Conservation (phyloP, 1,139 yeast genomes). For the Yamadazyma spencermartinsiae region DNA sequence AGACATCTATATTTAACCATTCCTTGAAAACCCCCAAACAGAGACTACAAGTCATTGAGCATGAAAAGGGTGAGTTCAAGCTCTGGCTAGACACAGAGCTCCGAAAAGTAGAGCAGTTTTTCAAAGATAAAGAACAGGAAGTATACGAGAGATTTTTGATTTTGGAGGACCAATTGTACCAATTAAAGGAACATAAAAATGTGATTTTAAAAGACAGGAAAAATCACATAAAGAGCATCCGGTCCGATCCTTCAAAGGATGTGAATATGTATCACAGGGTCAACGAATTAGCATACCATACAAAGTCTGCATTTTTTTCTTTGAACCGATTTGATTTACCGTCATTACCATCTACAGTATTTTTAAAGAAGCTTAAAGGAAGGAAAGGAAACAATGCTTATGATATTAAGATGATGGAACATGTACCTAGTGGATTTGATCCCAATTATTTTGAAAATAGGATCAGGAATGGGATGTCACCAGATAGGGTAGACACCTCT, state of each 20-base stretch:
- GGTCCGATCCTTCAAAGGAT: conserved; percentile 13
- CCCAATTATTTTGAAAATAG: conserved; percentile 41
- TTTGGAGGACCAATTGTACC: conserved; percentile 68
- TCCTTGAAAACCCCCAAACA: conserved; percentile 20
- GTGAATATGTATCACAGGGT: conserved; percentile 19
- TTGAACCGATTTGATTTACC: conserved; percentile 55
- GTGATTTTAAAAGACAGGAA: conserved; percentile 17
- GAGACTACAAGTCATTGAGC: conserved; percentile 20
- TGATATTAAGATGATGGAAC: conserved; percentile 19
- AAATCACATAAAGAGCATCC: conserved; percentile 11
- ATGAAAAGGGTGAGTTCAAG: conserved; percentile 47
- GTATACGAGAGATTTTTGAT: conserved; percentile 59
- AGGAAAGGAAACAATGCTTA: conserved; percentile 9
- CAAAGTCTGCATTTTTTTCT: conserved; percentile 31
- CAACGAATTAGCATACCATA: conserved; percentile 33
- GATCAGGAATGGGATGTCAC: conserved; percentile 36
- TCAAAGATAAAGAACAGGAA: conserved; percentile 58
- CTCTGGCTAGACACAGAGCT: conserved; percentile 65
- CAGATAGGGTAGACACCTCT: conserved; percentile 11
- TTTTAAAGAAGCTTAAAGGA: conserved; percentile 29
- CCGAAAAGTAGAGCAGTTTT: conserved; percentile 60
- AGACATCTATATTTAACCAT: conserved; percentile 21
- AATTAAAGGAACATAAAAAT: conserved; percentile 55
- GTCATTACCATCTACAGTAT: conserved; percentile 52
- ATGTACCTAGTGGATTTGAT: conserved; percentile 21